Conservation (phyloP, 768 basidiomycete species). For the Chalciporus pseudorubinellus region DNA sequence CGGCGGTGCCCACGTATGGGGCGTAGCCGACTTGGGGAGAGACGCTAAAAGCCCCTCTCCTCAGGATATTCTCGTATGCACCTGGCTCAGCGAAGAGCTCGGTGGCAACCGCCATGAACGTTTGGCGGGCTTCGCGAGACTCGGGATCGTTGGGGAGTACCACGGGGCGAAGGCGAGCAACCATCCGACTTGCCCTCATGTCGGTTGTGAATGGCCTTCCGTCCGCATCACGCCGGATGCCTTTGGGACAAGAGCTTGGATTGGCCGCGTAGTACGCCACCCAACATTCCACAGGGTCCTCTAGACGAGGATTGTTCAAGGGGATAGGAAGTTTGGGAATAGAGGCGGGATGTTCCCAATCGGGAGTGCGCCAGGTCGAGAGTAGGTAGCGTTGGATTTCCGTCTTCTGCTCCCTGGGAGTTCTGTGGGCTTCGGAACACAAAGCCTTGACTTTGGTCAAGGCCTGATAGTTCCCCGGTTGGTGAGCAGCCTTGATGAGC, state of each 20-base stretch:
- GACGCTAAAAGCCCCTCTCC: conserved; percentile 34
- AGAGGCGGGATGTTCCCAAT: conserved; percentile 27
- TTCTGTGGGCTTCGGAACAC: conserved; percentile 44
- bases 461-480: conserved; percentile 41
- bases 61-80: conserved; percentile 38
- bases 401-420: conserved; percentile 43
- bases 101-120: conserved; percentile 39
- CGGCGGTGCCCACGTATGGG: conserved; percentile 32
- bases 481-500: conserved; percentile 43
- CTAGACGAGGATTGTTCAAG: conserved; percentile 43
- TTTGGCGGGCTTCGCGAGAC: conserved; percentile 35
- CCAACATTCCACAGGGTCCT: conserved; percentile 48
- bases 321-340: conserved; percentile 17
- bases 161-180: conserved; percentile 46
- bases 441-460: conserved; percentile 43
- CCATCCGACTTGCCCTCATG: conserved; percentile 46
- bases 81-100: conserved; percentile 42
- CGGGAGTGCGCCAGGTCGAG: conserved; percentile 45
- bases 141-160: conserved; percentile 33
- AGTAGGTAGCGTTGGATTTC: conserved; percentile 43
- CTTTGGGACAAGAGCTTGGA: conserved; percentile 46
- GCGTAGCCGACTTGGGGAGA: conserved; percentile 31
- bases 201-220: conserved; percentile 40
- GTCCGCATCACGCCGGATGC: conserved; percentile 41
- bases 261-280: conserved; percentile 44